These are phyloP conservation scores for Beauveria brongniartii DNA, from an alignment of 2,329 filamentous ascomycete species.

Conservation along the genomic window DNA sequence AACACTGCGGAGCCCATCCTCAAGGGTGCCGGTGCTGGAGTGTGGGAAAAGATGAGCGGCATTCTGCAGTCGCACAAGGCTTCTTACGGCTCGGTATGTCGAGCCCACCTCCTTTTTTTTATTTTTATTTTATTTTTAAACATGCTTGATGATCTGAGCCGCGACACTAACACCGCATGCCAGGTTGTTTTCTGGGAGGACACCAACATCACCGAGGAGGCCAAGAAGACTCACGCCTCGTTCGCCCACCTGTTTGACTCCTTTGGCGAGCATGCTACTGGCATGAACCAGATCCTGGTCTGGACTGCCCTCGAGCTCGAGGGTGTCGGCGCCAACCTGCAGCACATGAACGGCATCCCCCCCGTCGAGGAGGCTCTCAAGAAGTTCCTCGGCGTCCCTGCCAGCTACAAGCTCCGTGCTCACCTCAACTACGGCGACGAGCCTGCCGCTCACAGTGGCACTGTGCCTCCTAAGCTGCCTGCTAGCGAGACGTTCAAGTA, in stretches of 20 bases:
- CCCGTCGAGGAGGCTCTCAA: conserved; percentile 9
- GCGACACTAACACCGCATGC: conserved; percentile 40
- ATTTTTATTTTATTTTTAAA: neutral
- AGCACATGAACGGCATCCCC: conserved; percentile 88
- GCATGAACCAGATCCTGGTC: conserved; percentile 68
- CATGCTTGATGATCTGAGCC: conserved; percentile 50
- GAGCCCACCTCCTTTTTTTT: too few relatives aligned
- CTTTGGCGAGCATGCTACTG: conserved; percentile 70
- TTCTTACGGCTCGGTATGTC: conserved; percentile 10
- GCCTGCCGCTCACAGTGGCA: conserved; percentile 48
- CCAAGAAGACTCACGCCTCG: conserved; percentile 60
- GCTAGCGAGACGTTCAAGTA: conserved; percentile 47
- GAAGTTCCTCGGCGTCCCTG: conserved; percentile 56
- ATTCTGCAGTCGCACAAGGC: conserved; percentile 20
- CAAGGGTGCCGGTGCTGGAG: neutral
- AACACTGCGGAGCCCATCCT: conserved; percentile 49
- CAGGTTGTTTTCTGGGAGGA: conserved; percentile 89
- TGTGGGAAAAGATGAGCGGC: conserved; percentile 7
- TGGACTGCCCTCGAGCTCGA: conserved; percentile 80
- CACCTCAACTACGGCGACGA: conserved; percentile 78
- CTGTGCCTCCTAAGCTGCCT: conserved; percentile 48
- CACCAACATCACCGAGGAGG: conserved; percentile 53
- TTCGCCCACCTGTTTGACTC: conserved; percentile 74
- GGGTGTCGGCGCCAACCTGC: conserved; percentile 79
- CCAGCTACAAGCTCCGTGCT: conserved; percentile 67